A percentile compares a stretch with the other conserved stretches of the same genome.
Evolutionary conservation across 345 rosid species (phyloP).

Genomic region (Populus deltoides): DNA sequence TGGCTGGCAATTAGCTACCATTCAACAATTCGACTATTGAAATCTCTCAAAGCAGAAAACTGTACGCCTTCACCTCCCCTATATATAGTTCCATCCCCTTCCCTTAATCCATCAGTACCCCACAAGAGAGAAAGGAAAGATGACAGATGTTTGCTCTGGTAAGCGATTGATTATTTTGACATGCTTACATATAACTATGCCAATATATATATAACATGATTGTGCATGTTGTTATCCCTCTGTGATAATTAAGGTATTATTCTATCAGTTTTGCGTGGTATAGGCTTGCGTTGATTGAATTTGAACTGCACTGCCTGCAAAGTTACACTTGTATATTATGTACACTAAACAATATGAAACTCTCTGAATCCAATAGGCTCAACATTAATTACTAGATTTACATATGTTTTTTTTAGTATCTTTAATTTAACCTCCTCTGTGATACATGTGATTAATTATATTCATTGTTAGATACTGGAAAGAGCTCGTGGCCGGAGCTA

Average conservation of each 20-base stretch:
- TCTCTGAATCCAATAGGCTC: too few relatives aligned
- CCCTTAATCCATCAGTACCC: background rate
- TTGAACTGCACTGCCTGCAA: too few relatives aligned
- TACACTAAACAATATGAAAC: too few relatives aligned
- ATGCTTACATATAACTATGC: background rate
- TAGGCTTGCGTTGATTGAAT: too few relatives aligned
- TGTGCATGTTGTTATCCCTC: too few relatives aligned
- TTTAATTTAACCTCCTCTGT: background rate
- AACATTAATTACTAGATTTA: background rate
- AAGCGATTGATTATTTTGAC: background rate
- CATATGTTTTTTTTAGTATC: background rate
- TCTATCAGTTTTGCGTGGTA: too few relatives aligned
- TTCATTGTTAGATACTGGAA: conserved; percentile 1
- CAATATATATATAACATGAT: too few relatives aligned
- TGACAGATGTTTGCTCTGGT: background rate
- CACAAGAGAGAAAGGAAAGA: background rate
- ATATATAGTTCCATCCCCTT: background rate
- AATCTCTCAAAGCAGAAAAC: background rate
- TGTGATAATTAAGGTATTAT: too few relatives aligned
- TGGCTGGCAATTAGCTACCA: background rate
- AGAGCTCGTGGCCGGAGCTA: conserved; percentile 44
- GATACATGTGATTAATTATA: background rate
- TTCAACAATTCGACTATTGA: background rate
- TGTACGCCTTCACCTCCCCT: background rate
- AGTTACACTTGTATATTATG: too few relatives aligned